These are phyloP conservation scores for Pharus latifolius DNA, from an alignment of 176 grass and related monocot genomes.

Conservation along the genomic window DNA sequence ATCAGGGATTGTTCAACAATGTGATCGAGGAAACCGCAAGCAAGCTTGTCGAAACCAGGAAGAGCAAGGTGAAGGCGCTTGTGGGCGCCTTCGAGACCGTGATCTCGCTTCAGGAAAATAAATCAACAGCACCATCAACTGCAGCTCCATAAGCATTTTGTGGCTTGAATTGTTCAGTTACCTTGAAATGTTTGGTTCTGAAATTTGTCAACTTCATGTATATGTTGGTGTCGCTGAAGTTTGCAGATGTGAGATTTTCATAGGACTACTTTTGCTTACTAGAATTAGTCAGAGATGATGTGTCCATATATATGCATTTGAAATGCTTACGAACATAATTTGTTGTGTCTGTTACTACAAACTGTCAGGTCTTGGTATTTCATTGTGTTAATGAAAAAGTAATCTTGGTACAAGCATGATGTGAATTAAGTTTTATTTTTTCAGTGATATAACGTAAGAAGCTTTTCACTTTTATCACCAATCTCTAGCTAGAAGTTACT, in stretches of 20 bases:
- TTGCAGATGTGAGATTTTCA: not conserved
- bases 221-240: not conserved
- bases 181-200: too few relatives aligned
- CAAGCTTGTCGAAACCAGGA: constrained; percentile 45
- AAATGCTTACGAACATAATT: not conserved
- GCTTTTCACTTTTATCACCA: too few relatives aligned
- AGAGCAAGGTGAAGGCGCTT: constrained; percentile 78
- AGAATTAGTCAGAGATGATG: not conserved
- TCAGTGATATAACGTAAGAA: too few relatives aligned
- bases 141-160: constrained; percentile 7
- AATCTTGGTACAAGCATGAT: not conserved
- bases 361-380: not conserved
- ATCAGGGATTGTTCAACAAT: constrained; percentile 42
- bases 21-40: constrained; percentile 62
- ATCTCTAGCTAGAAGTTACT: too few relatives aligned
- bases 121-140: not conserved
- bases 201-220: not conserved
- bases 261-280: not conserved
- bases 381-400: not conserved
- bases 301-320: too few relatives aligned
- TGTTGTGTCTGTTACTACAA: not conserved
- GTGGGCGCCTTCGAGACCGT: constrained; percentile 68
- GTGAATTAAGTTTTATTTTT: too few relatives aligned
- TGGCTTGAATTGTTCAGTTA: not conserved
- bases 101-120: constrained; percentile 59